Conservation (phyloP, 2,329 filamentous ascomycete species). For the Sclerotiophoma versabilis region DNA sequence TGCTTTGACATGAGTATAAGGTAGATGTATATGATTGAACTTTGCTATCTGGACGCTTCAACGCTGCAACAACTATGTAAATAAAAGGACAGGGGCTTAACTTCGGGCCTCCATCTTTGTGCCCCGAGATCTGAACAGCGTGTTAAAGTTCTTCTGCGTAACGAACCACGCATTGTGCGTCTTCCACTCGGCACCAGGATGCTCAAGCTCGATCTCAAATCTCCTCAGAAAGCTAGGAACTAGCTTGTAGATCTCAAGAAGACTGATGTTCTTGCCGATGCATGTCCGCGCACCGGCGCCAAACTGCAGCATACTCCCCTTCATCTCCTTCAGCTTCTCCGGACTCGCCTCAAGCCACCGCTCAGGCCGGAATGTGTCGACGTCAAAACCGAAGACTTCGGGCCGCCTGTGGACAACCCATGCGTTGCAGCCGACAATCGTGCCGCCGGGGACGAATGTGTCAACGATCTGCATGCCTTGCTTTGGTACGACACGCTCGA, state of each 20-base stretch:
- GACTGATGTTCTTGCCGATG: conserved; percentile 63
- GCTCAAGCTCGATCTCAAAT: conserved; percentile 63
- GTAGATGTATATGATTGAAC: neutral
- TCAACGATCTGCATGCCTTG: conserved; percentile 70
- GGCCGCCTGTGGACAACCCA: conserved; percentile 76
- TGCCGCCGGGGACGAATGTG: conserved; percentile 69
- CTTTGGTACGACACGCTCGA: conserved; percentile 75
- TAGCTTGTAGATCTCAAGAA: conserved; percentile 60
- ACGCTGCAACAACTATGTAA: neutral
- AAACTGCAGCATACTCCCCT: conserved; percentile 75
- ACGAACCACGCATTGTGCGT: conserved; percentile 64
- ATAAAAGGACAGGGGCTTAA: neutral
- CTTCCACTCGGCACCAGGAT: conserved; percentile 52
- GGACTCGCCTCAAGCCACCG: conserved; percentile 66
- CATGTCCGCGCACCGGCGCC: conserved; percentile 75
- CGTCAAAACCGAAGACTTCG: conserved; percentile 73
- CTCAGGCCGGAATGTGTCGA: conserved; percentile 72
- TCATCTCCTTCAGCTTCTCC: conserved; percentile 69
- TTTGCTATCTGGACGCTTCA: neutral
- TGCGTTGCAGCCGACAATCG: conserved; percentile 75
- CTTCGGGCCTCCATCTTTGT: neutral
- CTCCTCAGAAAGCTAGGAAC: conserved; percentile 66
- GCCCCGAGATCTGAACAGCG: conserved; percentile 46
- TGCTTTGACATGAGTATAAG: neutral
- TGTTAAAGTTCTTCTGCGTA: conserved; percentile 54